Evolutionary conservation across 257 asterid genomes (phyloP).

Genomic region (Avicennia marina): DNA sequence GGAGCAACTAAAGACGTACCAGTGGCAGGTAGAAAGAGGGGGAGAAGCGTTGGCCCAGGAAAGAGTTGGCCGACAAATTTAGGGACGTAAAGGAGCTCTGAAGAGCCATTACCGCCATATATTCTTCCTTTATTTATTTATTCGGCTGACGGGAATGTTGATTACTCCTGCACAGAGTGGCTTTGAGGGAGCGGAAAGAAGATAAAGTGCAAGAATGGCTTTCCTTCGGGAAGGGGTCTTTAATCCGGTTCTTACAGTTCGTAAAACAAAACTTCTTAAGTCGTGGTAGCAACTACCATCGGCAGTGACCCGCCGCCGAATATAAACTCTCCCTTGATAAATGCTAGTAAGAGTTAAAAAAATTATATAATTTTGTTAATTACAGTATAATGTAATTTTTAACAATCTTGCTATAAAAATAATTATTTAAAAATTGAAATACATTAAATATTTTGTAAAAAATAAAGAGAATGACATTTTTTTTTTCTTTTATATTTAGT

Average conservation of each 20-base stretch:
- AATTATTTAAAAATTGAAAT: too few species aligned
- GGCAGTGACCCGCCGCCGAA: too few species aligned
- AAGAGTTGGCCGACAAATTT: slow-evolving; percentile 57
- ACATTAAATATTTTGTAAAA: too few species aligned
- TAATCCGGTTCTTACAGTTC: slow-evolving; percentile 28
- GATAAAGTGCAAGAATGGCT: slow-evolving; percentile 26
- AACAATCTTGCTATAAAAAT: too few species aligned
- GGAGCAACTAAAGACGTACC: slow-evolving; percentile 28
- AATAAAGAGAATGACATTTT: too few species aligned
- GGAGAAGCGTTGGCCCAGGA: slow-evolving; percentile 62
- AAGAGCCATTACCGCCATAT: slow-evolving; percentile 58
- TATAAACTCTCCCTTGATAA: too few species aligned
- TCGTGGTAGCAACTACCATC: neutral
- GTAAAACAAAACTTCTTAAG: neutral
- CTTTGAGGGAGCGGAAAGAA: slow-evolving; percentile 12
- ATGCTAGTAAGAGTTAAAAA: too few species aligned
- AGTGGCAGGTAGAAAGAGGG: slow-evolving; percentile 46
- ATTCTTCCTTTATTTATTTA: neutral
- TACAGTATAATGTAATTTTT: too few species aligned
- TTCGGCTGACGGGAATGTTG: slow-evolving; percentile 15
- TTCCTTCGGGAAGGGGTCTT: slow-evolving; percentile 13
- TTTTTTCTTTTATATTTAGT: too few species aligned
- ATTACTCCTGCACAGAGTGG: too few species aligned
- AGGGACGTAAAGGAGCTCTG: slow-evolving; percentile 69
- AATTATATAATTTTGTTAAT: too few species aligned